Conservation (phyloP, 495 filamentous ascomycete species). For the Evernia prunastri region DNA sequence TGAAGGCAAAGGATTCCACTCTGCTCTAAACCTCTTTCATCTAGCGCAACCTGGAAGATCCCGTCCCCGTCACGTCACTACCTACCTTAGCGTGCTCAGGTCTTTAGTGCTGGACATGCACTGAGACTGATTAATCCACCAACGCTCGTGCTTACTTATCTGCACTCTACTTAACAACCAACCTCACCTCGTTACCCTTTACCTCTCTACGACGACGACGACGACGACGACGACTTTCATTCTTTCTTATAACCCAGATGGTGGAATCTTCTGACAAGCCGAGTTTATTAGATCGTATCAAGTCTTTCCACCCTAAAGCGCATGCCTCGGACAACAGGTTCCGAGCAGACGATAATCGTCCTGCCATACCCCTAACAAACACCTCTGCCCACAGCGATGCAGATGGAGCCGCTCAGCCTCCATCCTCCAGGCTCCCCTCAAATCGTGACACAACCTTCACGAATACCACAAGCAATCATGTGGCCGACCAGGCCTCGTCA, state of each 20-base stretch:
- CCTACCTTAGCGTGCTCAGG: no score
- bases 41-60: not conserved
- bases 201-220: no score
- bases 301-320: slow-evolving; percentile 49
- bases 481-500: slow-evolving; percentile 32
- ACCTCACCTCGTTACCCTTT: no score
- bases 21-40: not conserved
- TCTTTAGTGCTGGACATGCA: no score
- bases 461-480: slow-evolving; percentile 30
- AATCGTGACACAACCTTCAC: slow-evolving; percentile 20
- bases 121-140: no score
- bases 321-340: slow-evolving; percentile 44
- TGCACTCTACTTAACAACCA: not conserved
- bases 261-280: slow-evolving; percentile 53
- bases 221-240: no score
- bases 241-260: slow-evolving; percentile 45
- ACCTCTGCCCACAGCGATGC: slow-evolving; percentile 29
- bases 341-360: slow-evolving; percentile 25
- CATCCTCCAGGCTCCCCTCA: slow-evolving; percentile 18
- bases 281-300: slow-evolving; percentile 50
- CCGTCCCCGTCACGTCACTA: no score
- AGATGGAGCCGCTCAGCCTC: slow-evolving; percentile 7
- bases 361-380: slow-evolving; percentile 33
- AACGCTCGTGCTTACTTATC: slow-evolving; percentile 2
- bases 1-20: not conserved